Evolutionary conservation across 441 rosid species (phyloP).

Genomic region (Euphorbia schlechtendalii): DNA sequence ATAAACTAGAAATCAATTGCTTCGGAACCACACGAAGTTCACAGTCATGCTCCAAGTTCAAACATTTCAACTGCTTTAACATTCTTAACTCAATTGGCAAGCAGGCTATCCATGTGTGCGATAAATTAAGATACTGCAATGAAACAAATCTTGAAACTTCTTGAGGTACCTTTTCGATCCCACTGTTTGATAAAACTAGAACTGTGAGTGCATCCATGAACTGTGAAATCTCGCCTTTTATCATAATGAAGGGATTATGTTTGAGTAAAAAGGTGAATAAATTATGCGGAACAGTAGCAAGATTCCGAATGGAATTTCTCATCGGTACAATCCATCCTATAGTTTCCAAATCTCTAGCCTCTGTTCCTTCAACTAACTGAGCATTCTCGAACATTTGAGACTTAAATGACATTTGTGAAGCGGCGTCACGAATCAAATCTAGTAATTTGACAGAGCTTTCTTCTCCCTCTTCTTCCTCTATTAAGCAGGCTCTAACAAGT

Average conservation of each 20-base stretch:
- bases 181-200: background rate
- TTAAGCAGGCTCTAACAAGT: slow-evolving; percentile 8
- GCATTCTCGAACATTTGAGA: background rate
- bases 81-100: slow-evolving; percentile 21
- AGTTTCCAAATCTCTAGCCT: background rate
- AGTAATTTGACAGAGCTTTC: slow-evolving; percentile 18
- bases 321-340: background rate
- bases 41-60: slow-evolving; percentile 19
- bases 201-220: slow-evolving; percentile 1
- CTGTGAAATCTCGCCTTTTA: slow-evolving; percentile 3
- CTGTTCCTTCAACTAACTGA: slow-evolving; percentile 7
- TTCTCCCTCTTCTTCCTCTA: slow-evolving; percentile 11
- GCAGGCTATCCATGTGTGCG: background rate
- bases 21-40: slow-evolving; percentile 4
- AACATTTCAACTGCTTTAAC: slow-evolving; percentile 20
- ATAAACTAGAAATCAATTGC: slow-evolving; percentile 18
- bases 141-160: background rate
- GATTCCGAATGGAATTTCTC: background rate
- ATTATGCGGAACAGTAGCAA: background rate
- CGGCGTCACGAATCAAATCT: slow-evolving; percentile 18
- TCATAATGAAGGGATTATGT: background rate
- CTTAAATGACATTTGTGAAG: slow-evolving; percentile 11
- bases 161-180: background rate
- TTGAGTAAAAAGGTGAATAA: slow-evolving; percentile 13
- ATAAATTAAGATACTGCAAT: slow-evolving; percentile 1